phyloP scores from a whole-genome alignment of 495 filamentous ascomycete species.

The Haplographium delicatum region DNA sequence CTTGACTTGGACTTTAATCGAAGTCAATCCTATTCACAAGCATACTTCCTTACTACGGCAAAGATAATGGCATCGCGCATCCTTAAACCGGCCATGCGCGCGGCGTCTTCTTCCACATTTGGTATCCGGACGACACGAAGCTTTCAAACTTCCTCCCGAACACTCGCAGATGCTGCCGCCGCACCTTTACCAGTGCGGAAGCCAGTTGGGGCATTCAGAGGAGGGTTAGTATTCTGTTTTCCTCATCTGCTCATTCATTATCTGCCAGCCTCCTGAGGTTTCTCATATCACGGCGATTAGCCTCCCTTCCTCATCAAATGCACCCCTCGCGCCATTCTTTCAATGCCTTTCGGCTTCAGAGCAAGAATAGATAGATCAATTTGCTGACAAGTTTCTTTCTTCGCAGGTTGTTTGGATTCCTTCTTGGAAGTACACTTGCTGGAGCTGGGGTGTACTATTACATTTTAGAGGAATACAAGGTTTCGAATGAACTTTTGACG shows the following conservation, averaged over 20 bases:
- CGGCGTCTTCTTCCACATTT: constrained; percentile 22
- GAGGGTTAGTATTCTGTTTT: constrained; percentile 60
- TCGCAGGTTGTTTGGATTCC: constrained; percentile 92
- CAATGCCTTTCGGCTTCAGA: too few relatives aligned
- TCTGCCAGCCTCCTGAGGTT: not conserved
- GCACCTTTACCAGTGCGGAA: constrained; percentile 61
- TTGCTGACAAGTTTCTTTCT: too few relatives aligned
- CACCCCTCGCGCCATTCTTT: not conserved
- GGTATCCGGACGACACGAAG: constrained; percentile 20
- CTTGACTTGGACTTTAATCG: not conserved
- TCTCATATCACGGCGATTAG: not conserved
- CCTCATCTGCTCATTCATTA: not conserved
- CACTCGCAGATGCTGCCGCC: constrained; percentile 26
- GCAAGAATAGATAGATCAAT: too few relatives aligned
- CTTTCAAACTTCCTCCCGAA: constrained; percentile 43
- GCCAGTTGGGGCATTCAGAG: constrained; percentile 86
- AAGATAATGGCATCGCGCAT: constrained; percentile 43
- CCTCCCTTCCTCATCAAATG: not conserved
- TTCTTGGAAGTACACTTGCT: constrained; percentile 75
- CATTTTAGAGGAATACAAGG: constrained; percentile 83
- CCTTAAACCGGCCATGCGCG: constrained; percentile 33
- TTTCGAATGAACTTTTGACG: constrained; percentile 88
- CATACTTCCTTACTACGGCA: too few relatives aligned
- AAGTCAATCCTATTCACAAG: not conserved
- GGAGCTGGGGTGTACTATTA: constrained; percentile 86